A percentile compares a stretch with the other conserved stretches of the same genome.
These are phyloP conservation scores for Acorus gramineus DNA, from an alignment of 106 monocot genomes.

Conservation along the genomic window DNA sequence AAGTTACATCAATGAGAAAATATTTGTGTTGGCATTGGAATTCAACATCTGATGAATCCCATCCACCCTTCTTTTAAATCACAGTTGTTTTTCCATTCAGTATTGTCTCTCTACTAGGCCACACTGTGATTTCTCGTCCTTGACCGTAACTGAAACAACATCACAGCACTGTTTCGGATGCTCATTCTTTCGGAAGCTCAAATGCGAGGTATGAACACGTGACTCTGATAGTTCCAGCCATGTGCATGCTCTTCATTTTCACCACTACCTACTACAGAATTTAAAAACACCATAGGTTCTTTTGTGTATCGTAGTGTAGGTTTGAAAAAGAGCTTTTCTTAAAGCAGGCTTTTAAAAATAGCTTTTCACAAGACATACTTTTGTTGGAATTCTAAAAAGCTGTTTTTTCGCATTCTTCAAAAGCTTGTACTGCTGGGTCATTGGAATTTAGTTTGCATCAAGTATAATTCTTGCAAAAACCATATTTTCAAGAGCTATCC, in stretches of 20 bases:
- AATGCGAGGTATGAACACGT: neutral
- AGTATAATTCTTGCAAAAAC: too few species aligned
- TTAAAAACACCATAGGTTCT: too few species aligned
- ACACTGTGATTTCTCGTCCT: slow-evolving; percentile 22
- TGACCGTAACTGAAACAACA: slow-evolving; percentile 20
- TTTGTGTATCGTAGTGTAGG: too few species aligned
- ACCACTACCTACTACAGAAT: slow-evolving; percentile 24
- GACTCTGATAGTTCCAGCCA: slow-evolving; percentile 26
- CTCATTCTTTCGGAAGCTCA: neutral
- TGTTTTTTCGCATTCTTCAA: too few species aligned
- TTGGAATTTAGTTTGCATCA: too few species aligned
- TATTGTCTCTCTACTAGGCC: slow-evolving; percentile 33
- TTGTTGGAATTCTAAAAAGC: too few species aligned
- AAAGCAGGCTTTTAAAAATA: too few species aligned
- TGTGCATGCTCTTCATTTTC: slow-evolving; percentile 50
- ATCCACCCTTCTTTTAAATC: slow-evolving; percentile 26
- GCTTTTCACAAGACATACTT: too few species aligned
- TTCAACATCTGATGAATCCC: slow-evolving; percentile 34
- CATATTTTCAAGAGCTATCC: too few species aligned
- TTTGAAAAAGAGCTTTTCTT: too few species aligned
- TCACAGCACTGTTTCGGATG: neutral
- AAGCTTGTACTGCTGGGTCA: too few species aligned
- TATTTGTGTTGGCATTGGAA: slow-evolving; percentile 13
- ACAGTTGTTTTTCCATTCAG: slow-evolving; percentile 28
- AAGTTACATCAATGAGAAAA: slow-evolving; percentile 7